phyloP scores from a whole-genome alignment of 2,329 filamentous ascomycete genomes.

The Fusarium sp. region DNA sequence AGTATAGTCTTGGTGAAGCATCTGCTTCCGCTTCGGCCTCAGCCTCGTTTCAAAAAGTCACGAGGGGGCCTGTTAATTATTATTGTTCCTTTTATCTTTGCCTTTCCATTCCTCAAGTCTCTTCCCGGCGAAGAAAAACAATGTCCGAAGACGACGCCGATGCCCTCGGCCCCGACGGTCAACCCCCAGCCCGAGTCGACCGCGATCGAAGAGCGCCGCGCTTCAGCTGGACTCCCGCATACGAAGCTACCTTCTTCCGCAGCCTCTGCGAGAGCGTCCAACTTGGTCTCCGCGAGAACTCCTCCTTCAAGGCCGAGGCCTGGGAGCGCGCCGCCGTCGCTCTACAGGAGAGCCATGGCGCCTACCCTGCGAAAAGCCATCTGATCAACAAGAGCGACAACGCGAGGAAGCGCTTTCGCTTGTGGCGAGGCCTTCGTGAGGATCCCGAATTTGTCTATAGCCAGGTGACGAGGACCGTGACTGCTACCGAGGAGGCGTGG shows the following conservation, averaged over 20 bases:
- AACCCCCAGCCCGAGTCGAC: slow-evolving; percentile 53
- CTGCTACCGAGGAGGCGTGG: slow-evolving; percentile 70
- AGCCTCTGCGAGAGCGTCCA: slow-evolving; percentile 71
- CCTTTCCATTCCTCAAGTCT: not conserved
- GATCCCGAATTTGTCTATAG: slow-evolving; percentile 70
- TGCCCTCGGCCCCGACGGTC: slow-evolving; percentile 54
- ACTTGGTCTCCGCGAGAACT: slow-evolving; percentile 68
- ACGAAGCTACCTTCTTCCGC: slow-evolving; percentile 71
- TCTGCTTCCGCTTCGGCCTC: slow-evolving; percentile 35
- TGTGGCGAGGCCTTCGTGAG: slow-evolving; percentile 71
- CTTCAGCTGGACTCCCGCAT: slow-evolving; percentile 71
- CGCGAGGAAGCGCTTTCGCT: slow-evolving; percentile 72
- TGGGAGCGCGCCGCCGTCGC: slow-evolving; percentile 70
- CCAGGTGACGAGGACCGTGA: slow-evolving; percentile 63
- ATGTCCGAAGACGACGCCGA: slow-evolving; percentile 59
- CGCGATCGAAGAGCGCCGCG: slow-evolving; percentile 62
- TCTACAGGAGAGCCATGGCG: slow-evolving; percentile 67
- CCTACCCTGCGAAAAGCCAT: slow-evolving; percentile 71
- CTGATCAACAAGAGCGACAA: slow-evolving; percentile 75
- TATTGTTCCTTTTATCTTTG: not conserved
- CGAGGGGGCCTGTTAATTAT: slow-evolving; percentile 19
- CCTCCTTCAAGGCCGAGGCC: slow-evolving; percentile 72
- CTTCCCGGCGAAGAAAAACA: slow-evolving; percentile 29
- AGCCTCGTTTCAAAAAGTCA: slow-evolving; percentile 21
- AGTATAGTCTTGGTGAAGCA: slow-evolving; percentile 30